Evolutionary conservation across 495 filamentous ascomycete genomes (phyloP), one percentile per base, ranked within the genome.

Genomic region (Penicillium samsonianum): DNA sequence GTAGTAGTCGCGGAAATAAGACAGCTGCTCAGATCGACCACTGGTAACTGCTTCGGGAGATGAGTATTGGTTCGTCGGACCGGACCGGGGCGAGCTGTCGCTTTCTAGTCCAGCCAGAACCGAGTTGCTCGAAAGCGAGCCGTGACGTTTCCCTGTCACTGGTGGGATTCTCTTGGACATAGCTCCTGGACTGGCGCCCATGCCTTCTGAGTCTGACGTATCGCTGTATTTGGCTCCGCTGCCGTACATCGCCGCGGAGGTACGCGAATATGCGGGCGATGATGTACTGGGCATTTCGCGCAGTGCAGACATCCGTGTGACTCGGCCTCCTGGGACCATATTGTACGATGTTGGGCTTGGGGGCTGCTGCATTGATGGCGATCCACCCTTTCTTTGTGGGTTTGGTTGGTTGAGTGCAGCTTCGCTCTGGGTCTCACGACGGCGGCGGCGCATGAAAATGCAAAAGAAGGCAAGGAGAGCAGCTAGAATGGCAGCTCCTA

Each of bases 1-100:
- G 73, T 99, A 99, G 71, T 99, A 99, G 66, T 99, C 94, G 65
- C 96, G 96, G 84, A 99, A 99, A 67, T 87, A 92, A 8, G 89
- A 84, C 31, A 99, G 73, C 69, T 96, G 95, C 77, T 99, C 95
- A 1, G 92, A 96, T 67, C 96, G 91, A 56, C 91, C 89, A 65
- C 91, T 96, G 5, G 88, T 83, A 49, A 94, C 67, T 23, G 87
- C 91, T 67, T 88, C 86, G 2, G 91, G 91, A 10, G 90, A 95
- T 11, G 91, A 94, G 68, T 87, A 85, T 57, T 89, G 87, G 30
- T 86, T 85, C 22, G 81, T 87, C 37, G 87, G 92, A 40, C 80
- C 84, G 7, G 87, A 86, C 33, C 78, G 75, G 35, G 92, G 93
- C 7, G 93, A 96, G 45, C 83, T 85, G 37, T 86, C 82, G 57